A percentile compares a stretch with the other conserved stretches of the same genome.
Conservation (phyloP, 2,329 filamentous ascomycete species). For the Arthrobotrys iridis region DNA sequence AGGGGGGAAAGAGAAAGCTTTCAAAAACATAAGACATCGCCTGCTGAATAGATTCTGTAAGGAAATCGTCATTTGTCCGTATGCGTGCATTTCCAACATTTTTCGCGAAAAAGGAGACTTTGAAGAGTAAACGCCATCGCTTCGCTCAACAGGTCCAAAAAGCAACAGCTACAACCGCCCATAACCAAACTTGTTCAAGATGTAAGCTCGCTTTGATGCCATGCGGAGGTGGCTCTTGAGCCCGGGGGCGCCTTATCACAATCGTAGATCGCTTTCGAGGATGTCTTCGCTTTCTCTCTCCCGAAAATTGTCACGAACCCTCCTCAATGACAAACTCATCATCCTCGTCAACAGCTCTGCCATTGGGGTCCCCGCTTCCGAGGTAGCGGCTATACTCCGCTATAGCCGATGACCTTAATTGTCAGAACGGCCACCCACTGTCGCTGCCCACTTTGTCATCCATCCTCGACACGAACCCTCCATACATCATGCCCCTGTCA, state of each 20-base stretch:
- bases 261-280: conserved; percentile 3
- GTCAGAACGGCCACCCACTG: conserved; percentile 53
- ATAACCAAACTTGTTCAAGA: conserved; percentile 21
- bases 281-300: conserved; percentile 16
- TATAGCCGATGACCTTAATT: conserved; percentile 54
- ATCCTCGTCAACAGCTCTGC: conserved; percentile 26
- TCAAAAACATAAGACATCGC: conserved; percentile 10
- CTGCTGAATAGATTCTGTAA: conserved; percentile 6
- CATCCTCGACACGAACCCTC: conserved; percentile 45
- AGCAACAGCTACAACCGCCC: conserved; percentile 6
- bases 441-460: conserved; percentile 50
- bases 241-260: neutral
- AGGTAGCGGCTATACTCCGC: conserved; percentile 52
- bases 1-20: conserved; percentile 7
- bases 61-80: conserved; percentile 12
- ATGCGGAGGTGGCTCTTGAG: neutral
- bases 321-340: conserved; percentile 52
- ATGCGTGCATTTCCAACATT: conserved; percentile 24
- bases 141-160: conserved; percentile 28
- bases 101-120: neutral
- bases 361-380: conserved; percentile 24
- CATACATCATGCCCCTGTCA: conserved; percentile 49
- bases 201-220: conserved; percentile 1
- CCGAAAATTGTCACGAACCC: conserved; percentile 23
- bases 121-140: conserved; percentile 11